These are phyloP conservation scores for Citropsis articulata DNA, from an alignment of 345 rosid species.

Conservation along the genomic window DNA sequence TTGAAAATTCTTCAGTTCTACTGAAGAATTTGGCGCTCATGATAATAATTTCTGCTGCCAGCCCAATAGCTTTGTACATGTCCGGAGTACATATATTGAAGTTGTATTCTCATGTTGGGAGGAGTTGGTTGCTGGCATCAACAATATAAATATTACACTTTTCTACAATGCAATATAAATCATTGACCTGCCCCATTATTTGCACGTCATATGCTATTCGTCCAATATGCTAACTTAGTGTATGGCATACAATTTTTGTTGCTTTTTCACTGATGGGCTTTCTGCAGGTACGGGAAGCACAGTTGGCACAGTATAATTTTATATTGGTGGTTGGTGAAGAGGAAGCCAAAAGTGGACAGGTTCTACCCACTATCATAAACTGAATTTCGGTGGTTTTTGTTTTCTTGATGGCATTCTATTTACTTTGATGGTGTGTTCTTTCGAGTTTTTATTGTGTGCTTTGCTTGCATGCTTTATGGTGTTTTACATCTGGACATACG, in stretches of 20 bases:
- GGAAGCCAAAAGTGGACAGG: constrained; percentile 78
- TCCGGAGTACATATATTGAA: neutral
- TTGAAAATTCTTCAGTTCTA: neutral
- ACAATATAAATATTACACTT: neutral
- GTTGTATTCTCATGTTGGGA: neutral
- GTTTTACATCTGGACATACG: neutral
- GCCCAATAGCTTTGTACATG: neutral
- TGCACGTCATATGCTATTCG: neutral
- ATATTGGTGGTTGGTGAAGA: constrained; percentile 96
- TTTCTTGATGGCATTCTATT: neutral
- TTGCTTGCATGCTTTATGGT: neutral
- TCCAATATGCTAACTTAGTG: neutral
- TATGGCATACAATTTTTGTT: neutral
- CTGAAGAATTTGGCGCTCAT: neutral
- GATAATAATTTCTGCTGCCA: neutral
- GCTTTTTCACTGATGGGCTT: constrained; percentile 14
- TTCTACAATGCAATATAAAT: neutral
- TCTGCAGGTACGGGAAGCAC: constrained; percentile 89
- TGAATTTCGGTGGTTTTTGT: neutral
- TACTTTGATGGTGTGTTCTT: neutral
- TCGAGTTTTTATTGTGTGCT: neutral
- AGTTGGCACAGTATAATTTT: constrained; percentile 85
- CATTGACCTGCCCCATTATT: neutral
- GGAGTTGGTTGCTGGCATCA: neutral
- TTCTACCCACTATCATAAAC: constrained; percentile 12